Conservation (phyloP, 495 filamentous ascomycete species). For the Penicillium manginii region DNA sequence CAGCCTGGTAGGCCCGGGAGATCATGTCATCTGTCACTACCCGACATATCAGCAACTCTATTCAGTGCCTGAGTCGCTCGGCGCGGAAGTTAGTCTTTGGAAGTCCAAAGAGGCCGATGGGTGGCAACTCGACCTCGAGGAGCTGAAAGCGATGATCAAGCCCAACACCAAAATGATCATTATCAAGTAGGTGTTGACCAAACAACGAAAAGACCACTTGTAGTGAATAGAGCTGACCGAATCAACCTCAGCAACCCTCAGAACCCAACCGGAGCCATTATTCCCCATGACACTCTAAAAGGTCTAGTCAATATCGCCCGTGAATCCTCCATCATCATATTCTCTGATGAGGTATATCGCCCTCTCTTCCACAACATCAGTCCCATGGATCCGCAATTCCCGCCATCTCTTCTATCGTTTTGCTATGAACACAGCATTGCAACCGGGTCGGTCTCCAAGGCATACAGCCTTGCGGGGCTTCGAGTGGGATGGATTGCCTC, state of each 20-base stretch:
- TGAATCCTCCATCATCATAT: slow-evolving; percentile 64
- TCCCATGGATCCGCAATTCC: slow-evolving; percentile 58
- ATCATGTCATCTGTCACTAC: slow-evolving; percentile 88
- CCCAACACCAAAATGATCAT: slow-evolving; percentile 77
- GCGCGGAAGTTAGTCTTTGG: slow-evolving; percentile 84
- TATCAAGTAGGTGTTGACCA: slow-evolving; percentile 52
- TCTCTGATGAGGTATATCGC: slow-evolving; percentile 85
- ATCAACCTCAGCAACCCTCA: slow-evolving; percentile 73
- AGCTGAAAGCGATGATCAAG: slow-evolving; percentile 68
- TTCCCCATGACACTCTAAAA: slow-evolving; percentile 61
- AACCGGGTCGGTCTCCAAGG: slow-evolving; percentile 85
- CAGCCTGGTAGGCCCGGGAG: slow-evolving; percentile 72
- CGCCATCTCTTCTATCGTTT: slow-evolving; percentile 71
- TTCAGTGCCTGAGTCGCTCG: slow-evolving; percentile 72
- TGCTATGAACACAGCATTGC: slow-evolving; percentile 71
- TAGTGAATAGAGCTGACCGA: slow-evolving; percentile 10
- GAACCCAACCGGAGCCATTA: slow-evolving; percentile 81
- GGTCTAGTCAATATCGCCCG: slow-evolving; percentile 67
- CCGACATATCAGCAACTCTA: slow-evolving; percentile 93
- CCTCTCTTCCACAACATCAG: slow-evolving; percentile 82
- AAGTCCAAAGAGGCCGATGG: slow-evolving; percentile 65
- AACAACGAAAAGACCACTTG: not conserved
- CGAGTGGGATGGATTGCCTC: slow-evolving; percentile 84
- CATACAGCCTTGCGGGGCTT: slow-evolving; percentile 82
- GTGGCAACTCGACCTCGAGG: slow-evolving; percentile 69